Conservation (phyloP, 139 green algal genomes). For the Micractinium conductrix region DNA sequence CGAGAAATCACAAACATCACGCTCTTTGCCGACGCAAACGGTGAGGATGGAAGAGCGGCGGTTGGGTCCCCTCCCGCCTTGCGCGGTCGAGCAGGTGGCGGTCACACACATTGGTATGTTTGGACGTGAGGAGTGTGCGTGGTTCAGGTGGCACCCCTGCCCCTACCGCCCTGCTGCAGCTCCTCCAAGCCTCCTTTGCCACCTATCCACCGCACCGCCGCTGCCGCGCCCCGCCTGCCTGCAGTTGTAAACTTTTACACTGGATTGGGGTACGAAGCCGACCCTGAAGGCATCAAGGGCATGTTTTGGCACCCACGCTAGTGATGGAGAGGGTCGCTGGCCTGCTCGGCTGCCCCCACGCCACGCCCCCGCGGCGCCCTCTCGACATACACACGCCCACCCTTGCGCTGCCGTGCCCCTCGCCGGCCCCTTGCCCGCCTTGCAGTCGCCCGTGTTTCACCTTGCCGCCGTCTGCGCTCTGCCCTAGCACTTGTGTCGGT, state of each 20-base stretch:
- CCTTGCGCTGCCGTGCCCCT: neutral
- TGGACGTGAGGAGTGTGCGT: no score
- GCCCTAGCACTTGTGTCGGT: no score
- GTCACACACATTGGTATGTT: no score
- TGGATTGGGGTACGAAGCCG: conserved; percentile 89
- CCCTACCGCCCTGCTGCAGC: no score
- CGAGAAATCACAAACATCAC: conserved; percentile 97
- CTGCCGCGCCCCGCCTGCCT: neutral
- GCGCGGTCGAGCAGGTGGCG: no score
- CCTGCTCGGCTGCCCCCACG: no score
- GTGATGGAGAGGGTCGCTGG: no score
- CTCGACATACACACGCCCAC: no score
- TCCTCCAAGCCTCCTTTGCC: neutral
- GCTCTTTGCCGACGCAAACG: conserved; percentile 93
- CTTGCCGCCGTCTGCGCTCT: neutral
- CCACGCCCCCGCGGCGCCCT: no score
- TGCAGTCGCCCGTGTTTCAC: neutral
- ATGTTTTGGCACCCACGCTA: conserved; percentile 68
- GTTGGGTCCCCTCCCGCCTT: no score
- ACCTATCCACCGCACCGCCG: neutral
- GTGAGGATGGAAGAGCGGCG: no score
- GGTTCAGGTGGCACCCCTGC: no score
- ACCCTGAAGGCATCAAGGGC: conserved; percentile 94
- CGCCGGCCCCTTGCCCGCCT: neutral
- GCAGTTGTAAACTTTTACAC: conserved; percentile 89